Base-by-base conservation (phyloP, 129 eudicot genomes). In the Lactuca saligna region DNA sequence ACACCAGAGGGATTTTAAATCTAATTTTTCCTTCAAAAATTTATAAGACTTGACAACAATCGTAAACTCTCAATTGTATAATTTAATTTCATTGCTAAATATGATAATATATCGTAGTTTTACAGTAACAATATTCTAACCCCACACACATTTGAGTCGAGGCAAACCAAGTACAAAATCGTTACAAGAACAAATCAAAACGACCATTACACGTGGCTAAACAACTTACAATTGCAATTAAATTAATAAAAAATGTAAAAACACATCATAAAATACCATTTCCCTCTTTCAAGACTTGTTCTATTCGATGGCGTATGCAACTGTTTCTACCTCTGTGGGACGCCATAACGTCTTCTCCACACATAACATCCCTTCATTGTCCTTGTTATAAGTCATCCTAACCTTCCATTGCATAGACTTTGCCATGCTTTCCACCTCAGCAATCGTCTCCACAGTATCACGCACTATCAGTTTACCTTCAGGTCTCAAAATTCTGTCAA, bases 401-500 rank as follows among this genome's bases (percentile, higher is more conserved):
- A 86, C 63, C 56, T 78, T 86, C 91, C 91, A 86, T 0, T 83
- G 82, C 54, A 86, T 62, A n/a, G 91, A 77, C 65, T 83, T 86
- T 3, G 86, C 88, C 88, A 86, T 74, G 56, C 71, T 80, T 68
- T 82, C 82, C 4, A 86, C 50, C 63, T 83, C 86, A 3, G 79
- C 39, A 14, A 83, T 75, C 44, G 84, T 83, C 75, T 82, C 88
- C 25, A 75, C 75, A 13, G 73, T 78, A 73, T 86, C 91, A 33
- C 88, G 82, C 33, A 86, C 82, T 17, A 86, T 80, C 37, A 86
- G 61, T 41, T 68, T 79, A 0, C 88, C 88, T 70, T 66, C 77
- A 2, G 91, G 91, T 68, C 88, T 82, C 55, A 86, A 74, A 68
- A 86, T 82, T 41, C 91, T 82, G 35, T 86, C 86, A 44, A 86